These are phyloP conservation scores for Candida nonsorbophila DNA, from an alignment of 805 yeast genomes.

Conservation along the genomic window DNA sequence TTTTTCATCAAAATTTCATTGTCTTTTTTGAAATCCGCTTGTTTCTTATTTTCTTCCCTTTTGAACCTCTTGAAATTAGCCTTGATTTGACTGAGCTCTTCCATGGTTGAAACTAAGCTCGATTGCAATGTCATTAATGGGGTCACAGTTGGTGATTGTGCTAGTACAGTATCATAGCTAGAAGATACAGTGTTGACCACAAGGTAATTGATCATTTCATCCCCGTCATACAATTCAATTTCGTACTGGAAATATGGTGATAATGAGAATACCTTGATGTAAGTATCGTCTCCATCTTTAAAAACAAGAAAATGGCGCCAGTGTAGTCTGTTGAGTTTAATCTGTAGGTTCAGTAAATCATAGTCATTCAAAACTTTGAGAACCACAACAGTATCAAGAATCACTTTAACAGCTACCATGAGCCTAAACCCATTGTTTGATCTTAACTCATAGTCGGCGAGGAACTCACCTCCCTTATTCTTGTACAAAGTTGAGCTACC, in stretches of 20 bases:
- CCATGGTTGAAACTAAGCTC: slow-evolving; percentile 26
- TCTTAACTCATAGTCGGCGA: slow-evolving; percentile 4
- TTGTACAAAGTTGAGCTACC: slow-evolving; percentile 21
- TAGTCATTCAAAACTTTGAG: slow-evolving; percentile 17
- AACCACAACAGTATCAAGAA: slow-evolving; percentile 25
- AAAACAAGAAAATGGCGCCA: slow-evolving; percentile 25
- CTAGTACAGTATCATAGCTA: slow-evolving; percentile 14
- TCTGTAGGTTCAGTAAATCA: slow-evolving; percentile 4
- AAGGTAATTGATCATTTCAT: slow-evolving; percentile 13
- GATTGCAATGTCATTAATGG: slow-evolving; percentile 26
- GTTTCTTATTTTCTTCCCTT: slow-evolving; percentile 32
- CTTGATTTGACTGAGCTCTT: slow-evolving; percentile 17
- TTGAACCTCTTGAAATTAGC: slow-evolving; percentile 25
- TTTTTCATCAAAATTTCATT: slow-evolving; percentile 26
- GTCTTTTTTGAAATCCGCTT: slow-evolving; percentile 24
- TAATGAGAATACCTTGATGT: slow-evolving; percentile 27
- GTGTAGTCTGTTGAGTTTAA: slow-evolving; percentile 26
- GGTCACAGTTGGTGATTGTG: slow-evolving; percentile 19
- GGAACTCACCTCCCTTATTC: slow-evolving; percentile 17
- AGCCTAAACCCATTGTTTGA: slow-evolving; percentile 1
- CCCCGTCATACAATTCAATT: slow-evolving; percentile 20
- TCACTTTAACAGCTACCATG: slow-evolving; percentile 17
- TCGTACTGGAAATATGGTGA: slow-evolving; percentile 33
- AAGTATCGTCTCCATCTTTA: slow-evolving; percentile 10
- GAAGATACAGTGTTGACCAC: slow-evolving; percentile 26